Percentiles rank a stretch among this genome's conserved stretches.
phyloP scores from a whole-genome alignment of 1,139 yeast genomes.

The Pichia sp. region DNA sequence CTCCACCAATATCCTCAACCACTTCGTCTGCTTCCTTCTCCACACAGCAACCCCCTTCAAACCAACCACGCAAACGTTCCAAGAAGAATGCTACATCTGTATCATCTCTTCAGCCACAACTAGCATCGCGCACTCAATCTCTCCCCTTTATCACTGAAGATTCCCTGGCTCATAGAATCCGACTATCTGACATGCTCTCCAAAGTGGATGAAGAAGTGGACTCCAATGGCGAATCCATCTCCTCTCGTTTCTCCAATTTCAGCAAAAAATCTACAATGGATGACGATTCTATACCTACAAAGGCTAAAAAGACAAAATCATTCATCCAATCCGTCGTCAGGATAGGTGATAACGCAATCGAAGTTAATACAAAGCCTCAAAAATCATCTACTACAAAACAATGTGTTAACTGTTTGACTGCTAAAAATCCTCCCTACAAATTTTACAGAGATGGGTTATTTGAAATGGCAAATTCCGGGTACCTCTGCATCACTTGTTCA shows the following conservation, averaged over 20 bases:
- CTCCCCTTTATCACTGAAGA: slow-evolving; percentile 26
- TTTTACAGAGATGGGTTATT: slow-evolving; percentile 26
- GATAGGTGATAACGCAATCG: slow-evolving; percentile 22
- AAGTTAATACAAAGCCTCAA: not conserved
- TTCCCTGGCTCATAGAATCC: slow-evolving; percentile 26
- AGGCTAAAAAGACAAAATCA: slow-evolving; percentile 25
- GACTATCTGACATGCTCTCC: slow-evolving; percentile 21
- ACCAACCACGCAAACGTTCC: too few species aligned
- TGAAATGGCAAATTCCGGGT: slow-evolving; percentile 28
- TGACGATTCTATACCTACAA: slow-evolving; percentile 19
- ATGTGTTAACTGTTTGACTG: slow-evolving; percentile 28
- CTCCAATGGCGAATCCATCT: slow-evolving; percentile 22
- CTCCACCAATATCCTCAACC: too few species aligned
- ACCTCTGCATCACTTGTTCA: slow-evolving; percentile 26
- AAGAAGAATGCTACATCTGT: too few species aligned
- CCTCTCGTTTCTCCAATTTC: slow-evolving; percentile 26
- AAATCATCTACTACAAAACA: slow-evolving; percentile 8
- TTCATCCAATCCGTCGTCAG: slow-evolving; percentile 25
- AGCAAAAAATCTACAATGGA: slow-evolving; percentile 16
- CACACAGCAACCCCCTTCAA: too few species aligned
- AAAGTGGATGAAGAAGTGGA: slow-evolving; percentile 14
- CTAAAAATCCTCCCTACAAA: slow-evolving; percentile 26
- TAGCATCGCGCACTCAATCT: slow-evolving; percentile 29
- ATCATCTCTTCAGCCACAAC: slow-evolving; percentile 23
- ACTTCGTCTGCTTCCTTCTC: too few species aligned